phyloP scores from a whole-genome alignment of 768 basidiomycete genomes.

The Hemileccinum impolitum region DNA sequence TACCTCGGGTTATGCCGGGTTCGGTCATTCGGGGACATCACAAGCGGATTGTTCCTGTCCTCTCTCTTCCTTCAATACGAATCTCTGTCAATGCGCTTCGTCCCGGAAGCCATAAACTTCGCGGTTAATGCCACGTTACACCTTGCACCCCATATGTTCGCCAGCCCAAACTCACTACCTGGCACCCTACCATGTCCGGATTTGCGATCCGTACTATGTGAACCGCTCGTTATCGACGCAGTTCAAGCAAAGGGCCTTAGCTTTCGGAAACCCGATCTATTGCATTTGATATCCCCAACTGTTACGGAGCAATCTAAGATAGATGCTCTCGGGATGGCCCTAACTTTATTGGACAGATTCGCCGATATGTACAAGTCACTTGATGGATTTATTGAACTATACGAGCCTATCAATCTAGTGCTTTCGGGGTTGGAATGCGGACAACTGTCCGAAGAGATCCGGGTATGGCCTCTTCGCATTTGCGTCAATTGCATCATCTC shows the following conservation, averaged over 20 bases:
- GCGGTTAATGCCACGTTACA: slow-evolving; percentile 65
- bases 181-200: slow-evolving; percentile 73
- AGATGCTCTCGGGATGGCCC: slow-evolving; percentile 59
- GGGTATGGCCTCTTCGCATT: slow-evolving; percentile 40
- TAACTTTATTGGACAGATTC: slow-evolving; percentile 64
- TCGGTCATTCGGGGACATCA: slow-evolving; percentile 67
- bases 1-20: slow-evolving; percentile 86
- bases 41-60: slow-evolving; percentile 86
- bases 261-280: slow-evolving; percentile 46
- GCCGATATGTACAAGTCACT: slow-evolving; percentile 75
- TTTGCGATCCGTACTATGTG: slow-evolving; percentile 50
- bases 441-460: slow-evolving; percentile 47
- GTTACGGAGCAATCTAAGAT: slow-evolving; percentile 62
- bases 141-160: slow-evolving; percentile 63
- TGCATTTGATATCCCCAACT: slow-evolving; percentile 31
- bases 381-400: slow-evolving; percentile 84
- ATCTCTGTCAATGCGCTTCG: slow-evolving; percentile 73
- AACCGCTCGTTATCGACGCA: slow-evolving; percentile 35
- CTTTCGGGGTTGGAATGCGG: slow-evolving; percentile 50
- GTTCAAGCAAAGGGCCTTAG: slow-evolving; percentile 40
- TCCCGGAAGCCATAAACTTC: slow-evolving; percentile 90
- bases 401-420: slow-evolving; percentile 59
- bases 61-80: slow-evolving; percentile 86
- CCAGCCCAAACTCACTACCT: slow-evolving; percentile 47
- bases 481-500: slow-evolving; percentile 5